Evolutionary conservation across 805 yeast genomes (phyloP).

Genomic region (Candida saitoana): DNA sequence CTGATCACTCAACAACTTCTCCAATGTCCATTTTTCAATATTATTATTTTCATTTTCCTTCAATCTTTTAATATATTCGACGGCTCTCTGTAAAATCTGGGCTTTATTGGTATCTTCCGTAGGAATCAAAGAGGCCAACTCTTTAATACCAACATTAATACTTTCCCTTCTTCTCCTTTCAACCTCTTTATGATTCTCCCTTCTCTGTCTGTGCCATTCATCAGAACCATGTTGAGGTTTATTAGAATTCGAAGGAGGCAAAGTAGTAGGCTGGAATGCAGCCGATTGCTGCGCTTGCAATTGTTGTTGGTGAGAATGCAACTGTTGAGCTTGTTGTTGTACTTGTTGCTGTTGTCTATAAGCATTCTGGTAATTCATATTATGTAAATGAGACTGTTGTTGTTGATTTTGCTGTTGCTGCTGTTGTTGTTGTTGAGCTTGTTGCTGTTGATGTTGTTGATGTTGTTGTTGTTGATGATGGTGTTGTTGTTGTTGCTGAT

Average conservation of each 20-base stretch:
- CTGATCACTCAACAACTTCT: slow-evolving; percentile 87
- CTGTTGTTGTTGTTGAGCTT: slow-evolving; percentile 25
- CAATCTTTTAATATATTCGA: slow-evolving; percentile 83
- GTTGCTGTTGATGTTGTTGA: slow-evolving; percentile 15
- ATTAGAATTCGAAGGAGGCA: slow-evolving; percentile 15
- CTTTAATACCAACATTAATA: slow-evolving; percentile 82
- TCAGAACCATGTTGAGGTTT: slow-evolving; percentile 73
- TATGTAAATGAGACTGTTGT: slow-evolving; percentile 15
- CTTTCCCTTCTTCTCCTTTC: slow-evolving; percentile 89
- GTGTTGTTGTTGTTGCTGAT: slow-evolving; percentile 22
- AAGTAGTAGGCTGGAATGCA: slow-evolving; percentile 33
- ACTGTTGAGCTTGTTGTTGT: slow-evolving; percentile 10
- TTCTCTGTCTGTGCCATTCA: slow-evolving; percentile 79
- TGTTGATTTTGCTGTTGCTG: slow-evolving; percentile 12
- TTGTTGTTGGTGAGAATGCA: slow-evolving; percentile 12
- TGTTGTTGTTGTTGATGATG: slow-evolving; percentile 8
- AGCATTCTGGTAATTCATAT: slow-evolving; percentile 14
- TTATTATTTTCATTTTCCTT: slow-evolving; percentile 86
- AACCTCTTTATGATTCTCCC: slow-evolving; percentile 92
- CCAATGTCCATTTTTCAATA: slow-evolving; percentile 93
- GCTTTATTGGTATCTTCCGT: slow-evolving; percentile 86
- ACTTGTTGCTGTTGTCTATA: slow-evolving; percentile 14
- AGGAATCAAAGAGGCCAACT: slow-evolving; percentile 73
- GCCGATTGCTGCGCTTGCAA: slow-evolving; percentile 11
- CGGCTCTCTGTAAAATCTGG: slow-evolving; percentile 81